phyloP scores from a whole-genome alignment of 2,329 filamentous ascomycete genomes.

The Cadophora gregata region DNA sequence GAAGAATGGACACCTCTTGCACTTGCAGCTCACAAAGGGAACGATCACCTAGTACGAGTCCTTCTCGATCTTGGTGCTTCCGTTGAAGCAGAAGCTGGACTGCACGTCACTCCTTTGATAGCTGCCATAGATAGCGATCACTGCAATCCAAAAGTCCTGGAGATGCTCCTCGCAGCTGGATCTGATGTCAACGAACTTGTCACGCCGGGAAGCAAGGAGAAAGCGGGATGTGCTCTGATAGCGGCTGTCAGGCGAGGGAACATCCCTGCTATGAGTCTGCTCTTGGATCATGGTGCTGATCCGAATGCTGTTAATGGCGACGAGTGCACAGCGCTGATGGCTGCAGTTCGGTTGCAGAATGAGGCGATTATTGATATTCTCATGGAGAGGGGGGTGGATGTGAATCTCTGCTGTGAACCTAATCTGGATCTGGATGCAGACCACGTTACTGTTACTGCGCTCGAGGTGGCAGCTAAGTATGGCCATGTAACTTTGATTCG shows the following conservation, averaged over 20 bases:
- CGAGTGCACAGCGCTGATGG: conserved; percentile 1
- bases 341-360: neutral
- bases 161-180: conserved; percentile 4
- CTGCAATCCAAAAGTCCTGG: conserved; percentile 6
- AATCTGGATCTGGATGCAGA: conserved; percentile 7
- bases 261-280: neutral
- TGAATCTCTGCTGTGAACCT: conserved; percentile 1
- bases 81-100: conserved; percentile 8
- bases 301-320: neutral
- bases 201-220: conserved; percentile 7
- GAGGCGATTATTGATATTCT: neutral
- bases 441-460: neutral
- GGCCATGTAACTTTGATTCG: conserved; percentile 9
- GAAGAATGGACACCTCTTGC: conserved; percentile 7
- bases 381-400: conserved; percentile 5
- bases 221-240: neutral
- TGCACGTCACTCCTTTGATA: neutral
- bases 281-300: conserved; percentile 9
- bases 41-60: neutral
- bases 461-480: neutral
- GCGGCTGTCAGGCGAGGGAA: conserved; percentile 1
- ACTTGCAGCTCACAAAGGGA: conserved; percentile 6
- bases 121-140: conserved; percentile 13
- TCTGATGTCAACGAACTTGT: conserved; percentile 4
- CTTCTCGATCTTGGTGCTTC: conserved; percentile 3